Evolutionary conservation across 2,329 filamentous ascomycete species (phyloP).

Genomic region (Drechslerella coelobrocha): DNA sequence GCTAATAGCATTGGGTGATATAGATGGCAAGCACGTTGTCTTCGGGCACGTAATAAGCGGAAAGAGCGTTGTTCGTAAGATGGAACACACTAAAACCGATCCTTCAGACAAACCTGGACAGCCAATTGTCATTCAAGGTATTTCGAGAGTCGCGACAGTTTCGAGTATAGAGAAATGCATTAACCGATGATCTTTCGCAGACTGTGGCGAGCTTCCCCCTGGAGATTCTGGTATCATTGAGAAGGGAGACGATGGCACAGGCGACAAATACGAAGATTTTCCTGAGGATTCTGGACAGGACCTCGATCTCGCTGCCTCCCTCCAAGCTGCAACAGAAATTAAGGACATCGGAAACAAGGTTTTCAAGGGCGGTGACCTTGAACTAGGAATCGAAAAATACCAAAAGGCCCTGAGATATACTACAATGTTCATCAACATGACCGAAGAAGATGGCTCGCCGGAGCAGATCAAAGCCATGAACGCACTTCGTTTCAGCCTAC

Average conservation of each 20-base stretch:
- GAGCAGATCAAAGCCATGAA: constrained; percentile 72
- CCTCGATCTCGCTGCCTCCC: constrained; percentile 71
- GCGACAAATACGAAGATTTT: constrained; percentile 93
- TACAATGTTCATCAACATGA: constrained; percentile 77
- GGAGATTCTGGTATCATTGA: constrained; percentile 72
- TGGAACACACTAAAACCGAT: constrained; percentile 82
- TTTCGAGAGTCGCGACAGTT: not conserved
- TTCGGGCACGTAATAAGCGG: constrained; percentile 93
- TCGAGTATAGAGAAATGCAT: not conserved
- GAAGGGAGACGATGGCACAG: constrained; percentile 76
- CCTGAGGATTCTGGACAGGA: constrained; percentile 78
- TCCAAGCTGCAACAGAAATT: constrained; percentile 80
- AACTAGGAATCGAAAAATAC: constrained; percentile 84
- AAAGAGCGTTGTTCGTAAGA: constrained; percentile 86
- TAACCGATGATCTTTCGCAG: constrained; percentile 56
- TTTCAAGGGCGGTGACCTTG: constrained; percentile 79
- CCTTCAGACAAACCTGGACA: constrained; percentile 77
- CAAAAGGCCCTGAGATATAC: constrained; percentile 90
- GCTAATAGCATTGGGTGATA: not conserved
- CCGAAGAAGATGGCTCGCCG: constrained; percentile 71
- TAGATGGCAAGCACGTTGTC: constrained; percentile 96
- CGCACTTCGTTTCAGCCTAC: constrained; percentile 79
- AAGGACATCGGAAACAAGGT: constrained; percentile 93
- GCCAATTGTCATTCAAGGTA: constrained; percentile 72
- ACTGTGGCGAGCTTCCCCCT: constrained; percentile 85